Conservation (phyloP, 73 alveolate species). For the Urostyla sp. region DNA sequence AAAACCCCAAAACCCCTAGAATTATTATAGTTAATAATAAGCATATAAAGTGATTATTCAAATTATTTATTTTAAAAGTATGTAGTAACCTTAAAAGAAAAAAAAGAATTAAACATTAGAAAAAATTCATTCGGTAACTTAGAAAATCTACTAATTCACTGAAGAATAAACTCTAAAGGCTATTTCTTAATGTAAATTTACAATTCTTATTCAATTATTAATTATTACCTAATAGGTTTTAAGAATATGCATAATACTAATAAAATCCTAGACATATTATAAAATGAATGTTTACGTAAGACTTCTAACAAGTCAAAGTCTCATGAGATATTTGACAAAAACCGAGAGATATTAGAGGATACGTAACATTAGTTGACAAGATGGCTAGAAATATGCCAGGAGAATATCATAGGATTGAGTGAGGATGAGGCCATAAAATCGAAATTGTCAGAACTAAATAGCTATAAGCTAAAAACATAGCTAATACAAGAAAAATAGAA, state of each 20-base stretch:
- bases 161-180: conserved; percentile 1
- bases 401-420: not conserved
- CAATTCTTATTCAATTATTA: not conserved
- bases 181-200: not conserved
- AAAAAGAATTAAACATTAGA: not conserved
- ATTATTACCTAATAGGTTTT: conserved; percentile 3
- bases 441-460: not conserved
- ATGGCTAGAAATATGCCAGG: conserved; percentile 24
- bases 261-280: not conserved
- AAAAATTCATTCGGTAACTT: conserved; percentile 7
- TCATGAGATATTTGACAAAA: conserved; percentile 8
- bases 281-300: not conserved
- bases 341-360: conserved; percentile 19
- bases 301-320: not conserved
- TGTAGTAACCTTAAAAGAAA: no score
- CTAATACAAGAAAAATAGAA: not conserved
- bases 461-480: not conserved
- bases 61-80: no score
- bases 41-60: no score
- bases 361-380: not conserved
- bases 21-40: no score
- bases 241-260: conserved; percentile 26
- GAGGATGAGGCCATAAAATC: not conserved
- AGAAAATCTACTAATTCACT: conserved; percentile 8
- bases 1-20: no score